Percentiles rank a stretch among this genome's conserved stretches.
Evolutionary conservation across 805 yeast genomes (phyloP).

Genomic region (Isabelozyma gotoi): DNA sequence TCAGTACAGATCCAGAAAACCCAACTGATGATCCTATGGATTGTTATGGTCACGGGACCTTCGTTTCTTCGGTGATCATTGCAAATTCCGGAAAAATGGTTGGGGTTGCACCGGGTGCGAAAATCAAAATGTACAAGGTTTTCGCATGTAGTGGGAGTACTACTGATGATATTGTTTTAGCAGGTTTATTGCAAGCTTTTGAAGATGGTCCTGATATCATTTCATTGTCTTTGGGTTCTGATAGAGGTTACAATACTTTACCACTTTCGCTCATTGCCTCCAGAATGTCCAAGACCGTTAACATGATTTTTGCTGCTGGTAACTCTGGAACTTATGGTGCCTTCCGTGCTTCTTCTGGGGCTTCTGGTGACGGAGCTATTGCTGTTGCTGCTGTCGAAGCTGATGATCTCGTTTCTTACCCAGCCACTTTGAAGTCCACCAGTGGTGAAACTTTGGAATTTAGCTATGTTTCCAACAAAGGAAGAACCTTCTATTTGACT

Average conservation of each 20-base stretch:
- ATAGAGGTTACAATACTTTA: background rate
- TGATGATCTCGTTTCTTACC: conserved; percentile 6
- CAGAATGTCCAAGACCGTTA: conserved; percentile 8
- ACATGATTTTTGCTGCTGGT: conserved; percentile 12
- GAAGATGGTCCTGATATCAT: too few species aligned
- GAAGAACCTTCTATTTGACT: background rate
- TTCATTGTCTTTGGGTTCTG: too few species aligned
- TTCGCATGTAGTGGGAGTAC: too few species aligned
- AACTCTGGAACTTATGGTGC: conserved; percentile 11
- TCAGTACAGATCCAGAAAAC: too few species aligned
- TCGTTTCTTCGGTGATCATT: too few species aligned
- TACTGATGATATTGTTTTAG: too few species aligned
- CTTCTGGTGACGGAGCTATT: conserved; percentile 6
- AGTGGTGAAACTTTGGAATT: conserved; percentile 1
- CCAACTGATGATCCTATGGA: too few species aligned
- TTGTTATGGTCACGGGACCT: too few species aligned
- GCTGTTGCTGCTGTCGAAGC: conserved; percentile 9
- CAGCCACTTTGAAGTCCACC: conserved; percentile 5
- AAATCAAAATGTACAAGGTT: too few species aligned
- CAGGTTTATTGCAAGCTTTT: too few species aligned
- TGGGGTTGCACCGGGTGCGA: too few species aligned
- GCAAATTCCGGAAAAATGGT: too few species aligned
- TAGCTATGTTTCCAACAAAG: background rate
- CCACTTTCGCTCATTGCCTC: conserved; percentile 10
- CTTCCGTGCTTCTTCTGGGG: conserved; percentile 9